A percentile compares a stretch with the other conserved stretches of the same genome.
These are phyloP conservation scores for Knufia petricola DNA, from an alignment of 2,329 filamentous ascomycete species.

Conservation along the genomic window DNA sequence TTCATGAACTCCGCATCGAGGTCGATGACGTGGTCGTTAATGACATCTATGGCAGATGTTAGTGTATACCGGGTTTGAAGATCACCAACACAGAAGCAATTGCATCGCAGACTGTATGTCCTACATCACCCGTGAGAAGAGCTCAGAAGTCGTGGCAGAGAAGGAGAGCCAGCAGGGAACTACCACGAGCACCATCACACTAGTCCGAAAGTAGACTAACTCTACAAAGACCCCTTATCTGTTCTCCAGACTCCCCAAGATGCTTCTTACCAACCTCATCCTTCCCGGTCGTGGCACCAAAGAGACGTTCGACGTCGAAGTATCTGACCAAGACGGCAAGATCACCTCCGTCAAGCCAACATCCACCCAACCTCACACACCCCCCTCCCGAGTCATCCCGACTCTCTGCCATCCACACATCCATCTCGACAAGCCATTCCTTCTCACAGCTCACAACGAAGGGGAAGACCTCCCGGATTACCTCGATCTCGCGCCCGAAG, in stretches of 20 bases:
- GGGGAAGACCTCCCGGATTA: constrained; percentile 31
- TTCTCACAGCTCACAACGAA: constrained; percentile 26
- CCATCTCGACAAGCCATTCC: constrained; percentile 51
- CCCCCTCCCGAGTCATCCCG: constrained; percentile 34
- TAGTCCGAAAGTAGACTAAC: background rate
- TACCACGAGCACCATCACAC: background rate
- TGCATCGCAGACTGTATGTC: no score
- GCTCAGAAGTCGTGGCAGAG: no score
- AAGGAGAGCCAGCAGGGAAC: background rate
- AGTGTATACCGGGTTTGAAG: no score
- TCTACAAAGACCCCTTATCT: no score
- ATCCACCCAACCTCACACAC: constrained; percentile 5
- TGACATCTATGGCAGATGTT: no score
- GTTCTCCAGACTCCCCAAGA: background rate
- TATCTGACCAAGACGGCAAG: constrained; percentile 8
- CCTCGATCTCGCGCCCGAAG: constrained; percentile 48
- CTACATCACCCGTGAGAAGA: no score
- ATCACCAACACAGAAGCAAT: no score
- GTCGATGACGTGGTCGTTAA: background rate
- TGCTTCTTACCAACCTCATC: constrained; percentile 18
- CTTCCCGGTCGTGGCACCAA: constrained; percentile 15
- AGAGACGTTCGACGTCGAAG: constrained; percentile 16
- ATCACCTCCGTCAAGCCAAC: constrained; percentile 16
- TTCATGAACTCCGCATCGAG: constrained; percentile 1
- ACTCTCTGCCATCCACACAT: constrained; percentile 63